Conservation (phyloP, 768 basidiomycete genomes). For the Trametes cingulata region DNA sequence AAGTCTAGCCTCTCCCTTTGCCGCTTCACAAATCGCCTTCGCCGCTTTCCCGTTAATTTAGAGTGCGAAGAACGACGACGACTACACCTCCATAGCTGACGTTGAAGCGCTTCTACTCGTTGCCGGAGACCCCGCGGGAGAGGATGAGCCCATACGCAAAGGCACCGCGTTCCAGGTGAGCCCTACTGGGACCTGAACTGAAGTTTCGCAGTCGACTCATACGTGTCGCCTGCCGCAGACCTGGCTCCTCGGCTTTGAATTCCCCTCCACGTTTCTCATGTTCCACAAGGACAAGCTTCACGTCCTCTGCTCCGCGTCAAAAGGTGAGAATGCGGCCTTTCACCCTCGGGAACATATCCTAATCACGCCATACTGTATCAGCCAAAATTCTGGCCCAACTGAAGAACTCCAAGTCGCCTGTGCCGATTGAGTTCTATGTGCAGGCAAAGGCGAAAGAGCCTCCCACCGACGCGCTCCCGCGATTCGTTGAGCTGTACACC, state of each 20-base stretch:
- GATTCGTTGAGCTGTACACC: constrained; percentile 64
- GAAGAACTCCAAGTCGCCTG: constrained; percentile 49
- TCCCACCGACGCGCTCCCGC: constrained; percentile 70
- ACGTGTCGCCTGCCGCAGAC: constrained; percentile 54
- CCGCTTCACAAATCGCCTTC: not conserved
- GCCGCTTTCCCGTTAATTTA: constrained; percentile 28
- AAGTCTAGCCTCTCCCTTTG: not conserved
- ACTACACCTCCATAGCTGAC: constrained; percentile 66
- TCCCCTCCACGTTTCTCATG: constrained; percentile 89
- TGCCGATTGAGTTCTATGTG: constrained; percentile 75
- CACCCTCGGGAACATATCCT: constrained; percentile 3
- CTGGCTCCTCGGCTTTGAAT: constrained; percentile 97
- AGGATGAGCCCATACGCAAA: constrained; percentile 90
- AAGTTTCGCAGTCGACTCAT: not conserved
- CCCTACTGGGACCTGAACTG: constrained; percentile 5
- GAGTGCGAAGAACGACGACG: constrained; percentile 69
- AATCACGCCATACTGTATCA: constrained; percentile 32
- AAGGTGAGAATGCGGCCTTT: constrained; percentile 54
- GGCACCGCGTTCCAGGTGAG: constrained; percentile 89
- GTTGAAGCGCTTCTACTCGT: constrained; percentile 69
- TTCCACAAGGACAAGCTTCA: constrained; percentile 76
- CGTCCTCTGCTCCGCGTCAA: constrained; percentile 85
- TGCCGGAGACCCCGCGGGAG: constrained; percentile 76
- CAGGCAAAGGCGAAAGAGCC: constrained; percentile 82
- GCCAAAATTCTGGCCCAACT: constrained; percentile 88